A percentile compares a stretch with the other conserved stretches of the same genome.
Evolutionary conservation across 106 monocot genomes (phyloP).

Genomic region (Gastrodia elata): DNA sequence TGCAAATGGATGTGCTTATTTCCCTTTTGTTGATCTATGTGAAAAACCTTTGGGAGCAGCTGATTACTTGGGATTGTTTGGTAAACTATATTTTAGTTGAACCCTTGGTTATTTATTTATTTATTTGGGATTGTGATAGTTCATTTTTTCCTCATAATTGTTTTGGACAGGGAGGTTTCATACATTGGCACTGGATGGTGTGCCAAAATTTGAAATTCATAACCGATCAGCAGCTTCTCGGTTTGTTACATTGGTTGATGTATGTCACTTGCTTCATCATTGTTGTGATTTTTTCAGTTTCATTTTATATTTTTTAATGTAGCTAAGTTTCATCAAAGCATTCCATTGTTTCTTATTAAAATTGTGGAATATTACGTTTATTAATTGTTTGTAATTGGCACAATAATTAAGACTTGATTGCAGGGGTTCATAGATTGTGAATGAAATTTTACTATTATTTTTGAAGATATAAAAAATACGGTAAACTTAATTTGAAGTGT

Average conservation of each 20-base stretch:
- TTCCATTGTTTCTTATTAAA: not conserved
- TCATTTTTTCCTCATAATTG: not conserved
- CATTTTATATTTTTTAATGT: not conserved
- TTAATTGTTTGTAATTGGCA: not conserved
- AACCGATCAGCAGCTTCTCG: constrained; percentile 87
- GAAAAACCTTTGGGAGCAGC: constrained; percentile 93
- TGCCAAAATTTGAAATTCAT: constrained; percentile 69
- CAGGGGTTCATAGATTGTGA: not conserved
- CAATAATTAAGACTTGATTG: not conserved
- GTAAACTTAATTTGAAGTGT: not conserved
- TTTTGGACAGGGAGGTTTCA: constrained; percentile 73
- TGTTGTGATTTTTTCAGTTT: not conserved
- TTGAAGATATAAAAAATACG: not conserved
- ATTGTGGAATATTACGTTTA: not conserved
- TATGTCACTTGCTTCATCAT: constrained; percentile 12
- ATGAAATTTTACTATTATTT: not conserved
- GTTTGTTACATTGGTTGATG: constrained; percentile 93
- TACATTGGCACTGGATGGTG: constrained; percentile 82
- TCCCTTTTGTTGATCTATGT: constrained; percentile 86
- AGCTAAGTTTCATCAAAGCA: not conserved
- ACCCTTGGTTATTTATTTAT: not conserved
- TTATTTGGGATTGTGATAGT: not conserved
- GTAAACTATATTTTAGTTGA: constrained; percentile 28
- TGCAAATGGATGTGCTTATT: constrained; percentile 91
- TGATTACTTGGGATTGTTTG: constrained; percentile 91